Evolutionary conservation across 192 early-diverging fungal genomes (phyloP), one percentile per base, ranked within the genome.

Genomic region (Coemansia sp.): DNA sequence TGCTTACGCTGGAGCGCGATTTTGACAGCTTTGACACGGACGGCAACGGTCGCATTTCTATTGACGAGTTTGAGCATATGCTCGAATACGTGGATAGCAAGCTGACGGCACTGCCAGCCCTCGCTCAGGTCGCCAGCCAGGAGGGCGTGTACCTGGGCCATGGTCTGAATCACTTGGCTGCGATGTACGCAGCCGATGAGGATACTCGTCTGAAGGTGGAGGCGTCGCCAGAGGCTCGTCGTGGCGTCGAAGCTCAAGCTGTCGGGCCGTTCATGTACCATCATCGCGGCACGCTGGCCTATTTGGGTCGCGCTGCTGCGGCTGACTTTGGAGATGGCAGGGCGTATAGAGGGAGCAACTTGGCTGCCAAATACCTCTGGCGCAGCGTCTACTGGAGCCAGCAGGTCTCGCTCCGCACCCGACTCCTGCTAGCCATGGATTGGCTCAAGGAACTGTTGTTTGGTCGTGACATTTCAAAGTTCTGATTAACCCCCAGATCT

Each of bases 371-470:
- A 66, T 84, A 84, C 36, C 71, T 84, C 22, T 84, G 82, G 82
- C 74, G 82, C 69, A 80, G 78, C 73, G 74, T 74, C 29, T 84
- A 84, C 74, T 84, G 82, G 82, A 80, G 77, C 72, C 74, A 80
- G 74, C 82, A 84, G 61, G 82, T 84, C 72, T 92, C 93, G 38
- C 80, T 92, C 62, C 87, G 95, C 67, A 98, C 95, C 78, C 80
- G 90, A 39, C 65, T 88, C 52, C 80, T 95, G 68, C 92, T 98
- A 47, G 84, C 87, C 18, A 92, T 92, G 69, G 96, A 98, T 79
- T 98, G 96, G 95, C 77, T 86, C 71, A 97, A 97, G 84, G 92
- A 93, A 79, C 89, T 84, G 36, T 62, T 94, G 15, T 97, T 96
- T 85, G 96, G 96, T 27, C 89, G 95, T 39, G 95, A 98, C 72